Base-by-base conservation (phyloP, 345 rosid genomes). In the Carallia brachiata region DNA sequence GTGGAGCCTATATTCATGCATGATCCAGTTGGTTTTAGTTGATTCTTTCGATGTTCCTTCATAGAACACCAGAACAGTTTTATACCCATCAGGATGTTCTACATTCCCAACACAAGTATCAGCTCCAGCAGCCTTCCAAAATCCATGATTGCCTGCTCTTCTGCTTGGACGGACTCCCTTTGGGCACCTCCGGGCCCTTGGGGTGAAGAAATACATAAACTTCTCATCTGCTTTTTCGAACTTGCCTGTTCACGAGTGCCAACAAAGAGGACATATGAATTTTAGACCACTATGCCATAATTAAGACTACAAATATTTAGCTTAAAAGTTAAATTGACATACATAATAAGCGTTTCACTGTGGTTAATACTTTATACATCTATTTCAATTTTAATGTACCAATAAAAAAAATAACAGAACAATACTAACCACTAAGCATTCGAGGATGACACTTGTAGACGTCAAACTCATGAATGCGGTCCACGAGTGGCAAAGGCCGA, bases 81-180 rank as follows among this genome's bases (percentile, higher is more conserved):
- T 70, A 1, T 19, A 16, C n/a, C 67, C 52, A 0, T 7, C 13
- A 1, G 6, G 19, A 19, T 5, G 18, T 6, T 17, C 16, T 6
- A 36, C 27, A 40, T n/a, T 3, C 3, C 7, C 7, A 7, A 70
- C 28, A 0, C 27, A 1, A 3, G 52, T 54, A 13, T 53, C 67
- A 9, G 27, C 17, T 39, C 61, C 67, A 15, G 73, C 62, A 13
- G 73, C 54, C 52, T 70, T 70, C 73, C 73, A 70, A 18, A 40
- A 70, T 36, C 73, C 73, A 32, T 47, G 27, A 16, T 32, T 4
- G 34, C 12, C 17, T 19, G 61, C 73, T 48, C 31, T 34, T 37
- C 67, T 31, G 37, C 62, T 36, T 1, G 53, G 67, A 6, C 67
- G 9, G 4, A 19, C 13, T 16, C 73, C 67, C 4, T 52, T 70